Evolutionary conservation across 2,329 filamentous ascomycete species (phyloP), one percentile per base, ranked within the genome.

Genomic region (Exophiala xenobiotica): DNA sequence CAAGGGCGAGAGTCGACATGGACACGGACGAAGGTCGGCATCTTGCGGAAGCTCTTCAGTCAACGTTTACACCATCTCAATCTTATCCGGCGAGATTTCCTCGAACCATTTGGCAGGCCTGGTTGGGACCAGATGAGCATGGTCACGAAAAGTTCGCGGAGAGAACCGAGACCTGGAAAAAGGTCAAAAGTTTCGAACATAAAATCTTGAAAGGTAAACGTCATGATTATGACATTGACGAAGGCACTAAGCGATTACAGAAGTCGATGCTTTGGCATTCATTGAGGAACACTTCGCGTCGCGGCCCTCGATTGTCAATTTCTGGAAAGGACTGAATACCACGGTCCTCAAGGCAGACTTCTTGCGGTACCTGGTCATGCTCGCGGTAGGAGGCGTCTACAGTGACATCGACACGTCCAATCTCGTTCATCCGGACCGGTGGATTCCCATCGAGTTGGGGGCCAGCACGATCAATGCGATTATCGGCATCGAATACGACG

Each of bases 401-500:
- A 85, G 85, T 45, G 88, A 92, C 67, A 97, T 99, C 63, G 93
- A 99, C 70, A 97, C 93, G 0, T 80, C 79, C 18, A 90, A 90
- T 4, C 76, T 97, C 63, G 84, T 86, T 68, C 87, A 88, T 56
- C 90, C 90, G 2, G 75, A 86, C 7, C 86, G 93, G 44, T 99
- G 93, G 93, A 79, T 99, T 7, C 91, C 93, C 1, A 70, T 81
- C 2, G 78, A 83, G 38, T 85, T 97, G 33, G 86, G 91, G 35
- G 81, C 84, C 56, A 82, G 85, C 57, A 81, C 84, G 2, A 80
- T 96, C 61, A 93, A 93, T 7, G 78, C 97, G 56, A 85, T 97
- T 29, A 79, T 97, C 64, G 93, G 93, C 52, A 96, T 97, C 60
- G 93, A 97, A 74, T 92, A 93, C 4, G 93, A 99, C 66, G 90